Conservation (phyloP, 1,284 basidiomycete genomes). For the Heterobasidion irregulare region DNA sequence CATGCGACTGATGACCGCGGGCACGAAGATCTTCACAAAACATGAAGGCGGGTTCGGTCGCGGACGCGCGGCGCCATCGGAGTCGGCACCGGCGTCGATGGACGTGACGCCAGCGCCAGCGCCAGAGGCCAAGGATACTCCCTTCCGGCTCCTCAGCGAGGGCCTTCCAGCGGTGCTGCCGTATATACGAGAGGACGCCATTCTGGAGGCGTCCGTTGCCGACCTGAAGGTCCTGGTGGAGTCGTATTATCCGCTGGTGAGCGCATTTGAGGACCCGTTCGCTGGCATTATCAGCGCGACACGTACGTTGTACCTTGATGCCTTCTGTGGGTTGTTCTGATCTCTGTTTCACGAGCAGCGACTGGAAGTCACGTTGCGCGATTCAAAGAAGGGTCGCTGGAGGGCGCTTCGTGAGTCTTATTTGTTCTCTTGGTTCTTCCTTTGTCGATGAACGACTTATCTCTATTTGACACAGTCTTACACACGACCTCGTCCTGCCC, state of each 20-base stretch:
- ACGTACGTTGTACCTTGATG: conserved; percentile 29
- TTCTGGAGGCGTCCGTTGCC: conserved; percentile 53
- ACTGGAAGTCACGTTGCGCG: conserved; percentile 69
- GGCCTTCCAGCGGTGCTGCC: conserved; percentile 80
- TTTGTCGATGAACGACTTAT: background rate
- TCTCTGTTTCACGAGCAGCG: conserved; percentile 26
- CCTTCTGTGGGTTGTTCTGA: background rate
- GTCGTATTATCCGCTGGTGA: conserved; percentile 72
- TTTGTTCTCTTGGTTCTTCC: background rate
- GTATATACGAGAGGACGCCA: conserved; percentile 57
- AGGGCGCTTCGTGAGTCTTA: conserved; percentile 41
- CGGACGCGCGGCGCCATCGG: conserved; percentile 15
- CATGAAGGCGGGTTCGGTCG: conserved; percentile 39
- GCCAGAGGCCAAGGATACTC: conserved; percentile 30
- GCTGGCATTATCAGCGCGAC: conserved; percentile 35
- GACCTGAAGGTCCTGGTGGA: conserved; percentile 64
- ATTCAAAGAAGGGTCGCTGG: conserved; percentile 49
- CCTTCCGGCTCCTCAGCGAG: conserved; percentile 80
- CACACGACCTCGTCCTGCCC: conserved; percentile 73
- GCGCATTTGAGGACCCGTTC: conserved; percentile 56
- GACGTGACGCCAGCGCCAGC: background rate
- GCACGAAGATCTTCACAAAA: conserved; percentile 78
- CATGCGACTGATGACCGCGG: conserved; percentile 84
- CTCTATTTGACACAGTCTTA: conserved; percentile 35
- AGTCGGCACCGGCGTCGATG: background rate